These are phyloP conservation scores for Venturia pyrina DNA, from an alignment of 2,329 filamentous ascomycete genomes.

Conservation along the genomic window DNA sequence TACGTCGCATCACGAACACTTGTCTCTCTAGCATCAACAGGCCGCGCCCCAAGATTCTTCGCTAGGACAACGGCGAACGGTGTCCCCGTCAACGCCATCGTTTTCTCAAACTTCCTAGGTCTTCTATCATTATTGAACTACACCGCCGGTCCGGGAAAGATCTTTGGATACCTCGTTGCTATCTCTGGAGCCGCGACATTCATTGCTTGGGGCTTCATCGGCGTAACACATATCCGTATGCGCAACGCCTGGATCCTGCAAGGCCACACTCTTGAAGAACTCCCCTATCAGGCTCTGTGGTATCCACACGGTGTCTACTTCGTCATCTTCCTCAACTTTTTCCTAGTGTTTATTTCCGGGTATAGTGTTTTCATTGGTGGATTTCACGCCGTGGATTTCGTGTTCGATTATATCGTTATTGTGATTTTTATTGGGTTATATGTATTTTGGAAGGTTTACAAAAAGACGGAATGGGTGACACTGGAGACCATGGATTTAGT, in stretches of 20 bases:
- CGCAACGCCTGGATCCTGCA: slow-evolving; percentile 28
- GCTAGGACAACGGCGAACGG: slow-evolving; percentile 27
- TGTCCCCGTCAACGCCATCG: slow-evolving; percentile 33
- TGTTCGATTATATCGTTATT: slow-evolving; percentile 30
- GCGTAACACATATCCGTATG: slow-evolving; percentile 32
- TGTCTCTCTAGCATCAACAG: slow-evolving; percentile 31
- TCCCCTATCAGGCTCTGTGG: slow-evolving; percentile 31
- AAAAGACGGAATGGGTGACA: slow-evolving; percentile 26
- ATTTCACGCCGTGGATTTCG: slow-evolving; percentile 29
- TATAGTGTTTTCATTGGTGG: slow-evolving; percentile 25
- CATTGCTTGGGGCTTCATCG: slow-evolving; percentile 35
- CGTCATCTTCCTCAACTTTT: slow-evolving; percentile 21
- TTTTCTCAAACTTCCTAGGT: slow-evolving; percentile 27
- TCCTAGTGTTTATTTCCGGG: slow-evolving; percentile 62
- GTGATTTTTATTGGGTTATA: slow-evolving; percentile 41
- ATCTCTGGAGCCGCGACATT: slow-evolving; percentile 35
- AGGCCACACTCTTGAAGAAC: slow-evolving; percentile 22
- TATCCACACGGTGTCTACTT: slow-evolving; percentile 33
- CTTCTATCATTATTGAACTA: slow-evolving; percentile 33
- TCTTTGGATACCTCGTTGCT: slow-evolving; percentile 35
- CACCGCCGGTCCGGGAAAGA: slow-evolving; percentile 24
- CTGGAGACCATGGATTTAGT: slow-evolving; percentile 33
- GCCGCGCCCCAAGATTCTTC: slow-evolving; percentile 30
- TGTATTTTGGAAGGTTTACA: slow-evolving; percentile 44
- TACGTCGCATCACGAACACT: slow-evolving; percentile 34